Conservation (phyloP, 495 filamentous ascomycete species). For the Penicillium mononematosum region DNA sequence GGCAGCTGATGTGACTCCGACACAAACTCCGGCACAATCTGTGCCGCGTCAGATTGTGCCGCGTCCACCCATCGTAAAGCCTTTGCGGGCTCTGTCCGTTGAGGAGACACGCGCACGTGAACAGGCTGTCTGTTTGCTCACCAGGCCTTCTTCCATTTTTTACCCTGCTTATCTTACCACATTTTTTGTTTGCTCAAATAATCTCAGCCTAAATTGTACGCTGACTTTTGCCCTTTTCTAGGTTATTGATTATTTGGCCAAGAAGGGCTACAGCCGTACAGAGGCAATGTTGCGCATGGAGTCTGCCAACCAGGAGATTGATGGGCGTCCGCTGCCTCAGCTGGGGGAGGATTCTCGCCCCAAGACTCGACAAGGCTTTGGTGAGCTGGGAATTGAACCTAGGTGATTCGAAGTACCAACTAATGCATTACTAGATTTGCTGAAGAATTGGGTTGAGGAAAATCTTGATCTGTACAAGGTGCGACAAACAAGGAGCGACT, state of each 20-base stretch:
- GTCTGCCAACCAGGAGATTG: conserved; percentile 73
- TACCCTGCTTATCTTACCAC: background rate
- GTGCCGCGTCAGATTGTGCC: background rate
- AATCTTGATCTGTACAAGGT: conserved; percentile 93
- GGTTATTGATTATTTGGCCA: conserved; percentile 95
- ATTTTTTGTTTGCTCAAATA: conserved; percentile 8
- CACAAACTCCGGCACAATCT: background rate
- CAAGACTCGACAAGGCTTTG: conserved; percentile 73
- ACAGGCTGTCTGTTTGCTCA: background rate
- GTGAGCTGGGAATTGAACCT: conserved; percentile 36
- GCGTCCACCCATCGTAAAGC: background rate
- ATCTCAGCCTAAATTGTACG: background rate
- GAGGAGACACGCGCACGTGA: background rate
- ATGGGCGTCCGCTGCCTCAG: conserved; percentile 66
- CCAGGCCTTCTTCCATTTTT: background rate
- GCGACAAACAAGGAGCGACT: conserved; percentile 13
- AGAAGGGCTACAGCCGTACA: conserved; percentile 91
- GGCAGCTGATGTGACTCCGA: background rate
- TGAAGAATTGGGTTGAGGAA: conserved; percentile 81
- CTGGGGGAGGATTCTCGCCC: conserved; percentile 67
- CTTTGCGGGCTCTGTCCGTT: background rate
- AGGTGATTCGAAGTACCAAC: background rate
- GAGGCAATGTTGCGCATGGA: conserved; percentile 92
- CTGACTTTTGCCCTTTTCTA: conserved; percentile 32
- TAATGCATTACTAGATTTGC: conserved; percentile 50